Evolutionary conservation across 1,284 basidiomycete genomes (phyloP), one percentile per base, ranked within the genome.

Genomic region (Kwoniella shivajii): DNA sequence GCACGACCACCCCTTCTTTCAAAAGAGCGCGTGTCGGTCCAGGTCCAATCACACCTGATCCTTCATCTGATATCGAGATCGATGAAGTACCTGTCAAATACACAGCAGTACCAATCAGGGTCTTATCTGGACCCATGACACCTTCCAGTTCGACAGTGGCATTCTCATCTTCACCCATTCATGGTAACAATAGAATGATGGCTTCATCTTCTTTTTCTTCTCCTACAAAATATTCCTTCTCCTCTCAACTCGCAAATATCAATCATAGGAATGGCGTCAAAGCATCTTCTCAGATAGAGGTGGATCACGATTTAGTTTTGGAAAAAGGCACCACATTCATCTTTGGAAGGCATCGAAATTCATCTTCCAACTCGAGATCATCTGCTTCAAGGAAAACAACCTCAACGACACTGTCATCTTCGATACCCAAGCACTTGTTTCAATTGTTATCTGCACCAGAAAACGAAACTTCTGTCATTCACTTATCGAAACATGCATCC

Each of bases 141-240:
- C 74, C 74, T 1, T 66, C 65, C 24, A 71, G 73, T 3, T 73
- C 71, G 13, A 76, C 74, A 26, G 71, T 75, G 26, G 74, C 75
- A 4, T 65, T 60, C 27, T 73, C 68, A 22, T 73, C 73, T n/a
- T 73, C 72, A 0, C 72, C 73, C 10, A 57, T 56, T 10, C 64
- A 64, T 11, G 49, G 62, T 6, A 47, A 57, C 24, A n/a, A n/a
- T n/a, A n/a, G n/a, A n/a, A 65, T 63, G 37, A 55, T 57, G 10
- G 43, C 56, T 13, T 59, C 58, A 5, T 59, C 63, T 20, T 59
- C 66, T 43, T 65, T 59, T 6, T 59, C 63, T 20, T 59, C 66
- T 43, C 66, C 60, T 54, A 48, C 56, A 5, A 31, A 33, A 26
- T 9, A 27, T 26, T 26, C 37, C 34, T 20, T 7, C 41, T 14